Evolutionary conservation across 805 yeast species (phyloP), one percentile per base, ranked within the genome.

Genomic region (Ogataea neopini): DNA sequence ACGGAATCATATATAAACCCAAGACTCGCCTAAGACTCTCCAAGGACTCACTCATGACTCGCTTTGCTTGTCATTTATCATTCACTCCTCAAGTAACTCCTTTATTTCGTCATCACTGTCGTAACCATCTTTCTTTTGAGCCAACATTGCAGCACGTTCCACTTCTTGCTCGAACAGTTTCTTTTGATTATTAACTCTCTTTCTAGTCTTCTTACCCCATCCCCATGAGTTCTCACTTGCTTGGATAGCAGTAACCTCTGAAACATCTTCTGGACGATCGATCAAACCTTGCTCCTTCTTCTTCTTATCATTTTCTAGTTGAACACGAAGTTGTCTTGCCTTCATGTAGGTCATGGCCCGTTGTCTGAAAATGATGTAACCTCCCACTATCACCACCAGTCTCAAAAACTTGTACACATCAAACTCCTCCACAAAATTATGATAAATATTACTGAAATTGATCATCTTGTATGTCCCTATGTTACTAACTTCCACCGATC

Each of bases 191-290:
- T 79, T 77, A 35, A 79, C 80, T 49, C 72, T 73, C 53, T 72
- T 71, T 70, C 91, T 77, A 5, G 91, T 85, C 59, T 76, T 75
- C 63, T 86, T 86, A 46, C 94, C 94, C 89, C 90, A 86, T 23
- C 94, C 92, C 72, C 86, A 86, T 4, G 73, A 53, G 32, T 69
- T 61, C 29, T 81, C 81, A 40, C 71, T 64, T 25, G 69, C 74
- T 29, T 63, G 58, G 23, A 39, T 48, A 19, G 53, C 44, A 5
- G 45, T 20, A 15, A 43, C 46, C 19, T 48, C 53, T 4, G 42
- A 71, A 37, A 64, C 63, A 6, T 57, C 63, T 18, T 67, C 68
- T n/a, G 68, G 69, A 20, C 63, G 59, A 8, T 66, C 63, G n/a
- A 67, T 45, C 23, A 64, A 57, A 3, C 58, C 61, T 26, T 61